Conservation (phyloP, 1,284 basidiomycete species). For the Fomitopsis betulina region DNA sequence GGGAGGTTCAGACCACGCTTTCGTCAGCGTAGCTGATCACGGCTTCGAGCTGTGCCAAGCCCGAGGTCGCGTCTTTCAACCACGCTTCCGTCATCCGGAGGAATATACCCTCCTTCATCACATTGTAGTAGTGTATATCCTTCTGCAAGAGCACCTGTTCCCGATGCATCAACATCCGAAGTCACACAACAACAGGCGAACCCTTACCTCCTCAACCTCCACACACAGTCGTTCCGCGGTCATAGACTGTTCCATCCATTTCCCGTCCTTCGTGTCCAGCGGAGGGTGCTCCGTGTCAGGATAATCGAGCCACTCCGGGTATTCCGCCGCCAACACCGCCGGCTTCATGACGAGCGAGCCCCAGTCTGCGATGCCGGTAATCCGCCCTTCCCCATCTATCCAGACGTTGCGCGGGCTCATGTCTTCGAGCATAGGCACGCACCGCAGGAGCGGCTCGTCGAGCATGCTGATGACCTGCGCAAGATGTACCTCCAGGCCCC, state of each 20-base stretch:
- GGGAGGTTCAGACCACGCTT: background rate
- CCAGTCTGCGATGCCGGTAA: background rate
- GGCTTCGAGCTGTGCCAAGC: background rate
- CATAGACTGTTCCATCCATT: background rate
- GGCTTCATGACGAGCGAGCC: background rate
- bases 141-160: background rate
- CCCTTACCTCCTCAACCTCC: background rate
- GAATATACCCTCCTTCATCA: background rate
- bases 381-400: background rate
- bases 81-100: background rate
- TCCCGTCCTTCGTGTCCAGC: background rate
- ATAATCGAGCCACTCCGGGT: background rate
- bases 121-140: background rate
- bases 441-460: background rate
- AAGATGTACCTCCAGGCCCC: background rate
- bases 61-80: background rate
- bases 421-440: background rate
- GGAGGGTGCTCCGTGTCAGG: background rate
- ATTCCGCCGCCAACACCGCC: background rate
- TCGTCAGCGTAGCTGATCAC: background rate
- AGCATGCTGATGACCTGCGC: background rate
- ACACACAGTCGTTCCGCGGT: background rate
- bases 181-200: background rate
- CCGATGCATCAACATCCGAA: background rate
- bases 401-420: background rate